phyloP scores from a whole-genome alignment of 2,329 filamentous ascomycete species.

The Mycosphaerella arachidis region DNA sequence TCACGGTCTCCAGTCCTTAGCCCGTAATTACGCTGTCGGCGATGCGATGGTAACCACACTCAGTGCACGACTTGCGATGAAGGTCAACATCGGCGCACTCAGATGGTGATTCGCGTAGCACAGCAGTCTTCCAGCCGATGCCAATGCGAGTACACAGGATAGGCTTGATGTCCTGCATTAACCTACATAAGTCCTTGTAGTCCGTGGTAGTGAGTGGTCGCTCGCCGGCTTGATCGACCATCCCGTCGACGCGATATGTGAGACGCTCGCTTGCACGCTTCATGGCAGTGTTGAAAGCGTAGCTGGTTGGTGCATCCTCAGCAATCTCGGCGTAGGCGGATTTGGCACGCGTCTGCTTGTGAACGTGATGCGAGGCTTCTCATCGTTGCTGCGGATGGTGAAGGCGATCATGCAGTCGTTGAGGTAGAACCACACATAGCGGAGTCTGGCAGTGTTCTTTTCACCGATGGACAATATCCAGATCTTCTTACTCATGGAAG shows the following conservation, averaged over 20 bases:
- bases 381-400: conserved; percentile 2
- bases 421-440: conserved; percentile 13
- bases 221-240: not conserved
- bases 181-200: not conserved
- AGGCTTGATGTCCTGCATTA: conserved; percentile 5
- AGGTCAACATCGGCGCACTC: not conserved
- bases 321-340: not conserved
- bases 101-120: not conserved
- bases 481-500: conserved; percentile 17
- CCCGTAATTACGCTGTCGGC: not conserved
- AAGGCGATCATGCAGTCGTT: conserved; percentile 16
- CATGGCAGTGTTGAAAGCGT: conserved; percentile 4
- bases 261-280: conserved; percentile 4
- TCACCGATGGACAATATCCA: conserved; percentile 23
- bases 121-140: conserved; percentile 7
- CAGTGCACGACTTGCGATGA: conserved; percentile 1
- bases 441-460: conserved; percentile 18
- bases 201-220: not conserved
- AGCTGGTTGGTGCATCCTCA: conserved; percentile 1
- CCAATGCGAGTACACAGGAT: conserved; percentile 5
- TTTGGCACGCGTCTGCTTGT: not conserved
- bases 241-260: not conserved
- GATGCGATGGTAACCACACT: conserved; percentile 5
- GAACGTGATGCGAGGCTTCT: conserved; percentile 5
- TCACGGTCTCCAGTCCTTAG: not conserved